Base-by-base conservation (phyloP, 2,329 filamentous ascomycete species). In the Arthrobotrys musiformis region DNA sequence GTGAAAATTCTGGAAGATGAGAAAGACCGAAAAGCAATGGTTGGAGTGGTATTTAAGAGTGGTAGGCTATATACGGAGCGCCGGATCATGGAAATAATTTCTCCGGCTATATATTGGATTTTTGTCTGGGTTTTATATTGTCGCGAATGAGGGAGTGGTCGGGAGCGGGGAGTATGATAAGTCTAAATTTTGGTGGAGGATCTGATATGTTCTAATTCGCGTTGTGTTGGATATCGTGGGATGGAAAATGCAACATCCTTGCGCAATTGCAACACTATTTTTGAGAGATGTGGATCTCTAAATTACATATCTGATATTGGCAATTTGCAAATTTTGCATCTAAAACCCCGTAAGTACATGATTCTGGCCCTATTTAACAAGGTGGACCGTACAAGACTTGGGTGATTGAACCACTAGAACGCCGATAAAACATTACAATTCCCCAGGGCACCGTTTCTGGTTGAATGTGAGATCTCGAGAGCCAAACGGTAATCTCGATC, bases 181-280 rank as follows among this genome's bases (percentile, higher is more conserved):
- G 15, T 13, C 33, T 56, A n/a, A 42, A 50, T 35, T 54, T 62
- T 46, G 40, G 67, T 70, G 67, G 56, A 70, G 67, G 67, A 61
- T 64, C 40, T 24, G 24, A 22, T 3, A 13, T 33, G 28, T 9
- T 24, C 19, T n/a, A 7, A 24, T 50, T 19, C 50, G 54, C 33
- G 30, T 40, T 58, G 54, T 37, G 54, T 58, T 58, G 54, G 54
- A 58, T 40, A 58, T 40, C 13, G 54, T 37, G n/a, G 40, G 15
- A 2, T 5, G 17, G 6, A 9, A 42, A 42, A 42, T 42, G n/a
- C 40, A 42, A 42, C 40, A 6, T 19, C n/a, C 19, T 7, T 9
- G n/a, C n/a, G n/a, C n/a, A n/a, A n/a, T n/a, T n/a, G n/a, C 40
- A 42, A 42, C 40, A 8, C 40, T 8, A 8, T 8, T 37, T 8